Evolutionary conservation across 139 green algal species (phyloP), one percentile per base, ranked within the genome.

Genomic region (Yamagishiella unicocca): DNA sequence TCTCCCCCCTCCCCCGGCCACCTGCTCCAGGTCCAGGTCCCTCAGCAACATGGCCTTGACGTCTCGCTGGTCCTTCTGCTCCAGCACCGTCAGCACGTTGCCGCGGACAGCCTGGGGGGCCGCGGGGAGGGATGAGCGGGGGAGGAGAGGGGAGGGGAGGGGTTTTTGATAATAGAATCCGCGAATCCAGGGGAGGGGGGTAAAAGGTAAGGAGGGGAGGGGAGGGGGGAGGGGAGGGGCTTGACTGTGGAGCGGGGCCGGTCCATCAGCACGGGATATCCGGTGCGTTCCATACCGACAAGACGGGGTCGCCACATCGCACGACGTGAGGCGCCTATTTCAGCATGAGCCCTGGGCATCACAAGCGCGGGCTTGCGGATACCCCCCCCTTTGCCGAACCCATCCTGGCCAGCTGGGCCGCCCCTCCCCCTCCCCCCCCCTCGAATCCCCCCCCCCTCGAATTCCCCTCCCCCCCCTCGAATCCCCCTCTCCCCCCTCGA

Each of bases 11-110:
- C 72, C 24, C 38, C 29, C 76, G n/a, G 90, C 25, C 89, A 99
- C 97, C 90, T 97, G 94, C 73, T 95, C 83, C 78, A 99, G 90
- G 82, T 99, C 97, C 40, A 99, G 92, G 21, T 96, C 89, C 37
- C 88, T 31, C 80, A 96, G 88, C 87, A 99, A 93, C 67, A 87
- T 68, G 17, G 87, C 88, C 75, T 94, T 94, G 31, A 92, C 83
- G 24, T 94, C 93, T 12, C 96, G 89, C 92, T 98, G 91, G 88
- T 99, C 96, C 91, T 99, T 99, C 64, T 91, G 62, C 29, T 91
- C 82, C 33, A 99, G 85, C 88, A 97, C 94, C 62, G 45, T 38
- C 81, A 87, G 46, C 61, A 87, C 81, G 79, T 85, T 85, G 42
- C 79, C 79, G 79, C 79, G 79, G 40, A 85, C 79, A 25, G 79